phyloP scores from a whole-genome alignment of 495 filamentous ascomycete genomes.

The Amniculicola lignicola region DNA sequence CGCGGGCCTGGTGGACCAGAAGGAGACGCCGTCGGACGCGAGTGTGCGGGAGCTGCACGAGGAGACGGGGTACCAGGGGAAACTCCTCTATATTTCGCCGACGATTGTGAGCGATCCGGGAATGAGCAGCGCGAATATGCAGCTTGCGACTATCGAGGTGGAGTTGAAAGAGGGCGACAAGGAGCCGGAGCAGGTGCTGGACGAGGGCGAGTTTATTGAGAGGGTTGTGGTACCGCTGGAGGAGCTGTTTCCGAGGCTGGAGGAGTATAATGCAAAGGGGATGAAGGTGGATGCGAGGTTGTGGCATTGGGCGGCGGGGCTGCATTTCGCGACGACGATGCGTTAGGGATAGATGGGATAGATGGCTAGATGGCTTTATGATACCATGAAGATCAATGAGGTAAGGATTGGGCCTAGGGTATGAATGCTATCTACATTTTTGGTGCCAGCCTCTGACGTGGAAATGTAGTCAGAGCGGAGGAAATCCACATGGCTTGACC shows the following conservation, averaged over 20 bases:
- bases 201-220: conserved; percentile 44
- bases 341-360: no score
- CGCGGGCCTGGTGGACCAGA: conserved; percentile 78
- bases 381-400: no score
- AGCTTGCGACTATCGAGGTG: conserved; percentile 41
- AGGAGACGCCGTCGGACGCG: conserved; percentile 73
- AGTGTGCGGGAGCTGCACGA: conserved; percentile 83
- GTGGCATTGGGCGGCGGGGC: conserved; percentile 37
- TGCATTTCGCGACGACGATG: conserved; percentile 32
- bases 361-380: no score
- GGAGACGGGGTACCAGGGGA: conserved; percentile 86
- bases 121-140: conserved; percentile 44
- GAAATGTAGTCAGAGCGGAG: no score
- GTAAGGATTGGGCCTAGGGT: no score
- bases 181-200: conserved; percentile 43
- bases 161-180: conserved; percentile 40
- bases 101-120: conserved; percentile 42
- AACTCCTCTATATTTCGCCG: conserved; percentile 58
- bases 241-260: conserved; percentile 51
- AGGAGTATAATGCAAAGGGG: conserved; percentile 44
- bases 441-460: no score
- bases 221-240: conserved; percentile 40
- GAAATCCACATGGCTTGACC: no score
- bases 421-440: no score
- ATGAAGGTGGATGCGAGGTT: conserved; percentile 34